Conservation (phyloP, 75 land plant genomes). For the Picea glauca region DNA sequence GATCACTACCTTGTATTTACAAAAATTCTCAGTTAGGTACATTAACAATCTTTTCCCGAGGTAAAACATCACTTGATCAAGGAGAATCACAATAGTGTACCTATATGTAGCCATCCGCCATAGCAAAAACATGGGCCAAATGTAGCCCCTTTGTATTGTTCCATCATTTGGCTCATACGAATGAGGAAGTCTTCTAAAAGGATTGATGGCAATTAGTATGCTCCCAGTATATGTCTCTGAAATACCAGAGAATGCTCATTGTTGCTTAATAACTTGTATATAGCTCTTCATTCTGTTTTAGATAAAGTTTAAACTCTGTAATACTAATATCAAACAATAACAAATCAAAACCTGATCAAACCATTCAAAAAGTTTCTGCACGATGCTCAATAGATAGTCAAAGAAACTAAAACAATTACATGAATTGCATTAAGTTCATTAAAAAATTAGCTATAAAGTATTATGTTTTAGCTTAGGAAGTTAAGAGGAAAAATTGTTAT, state of each 20-base stretch:
- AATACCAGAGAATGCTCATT: not conserved
- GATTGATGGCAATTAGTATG: too few relatives aligned
- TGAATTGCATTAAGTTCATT: conserved; percentile 97
- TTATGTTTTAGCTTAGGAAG: too few relatives aligned
- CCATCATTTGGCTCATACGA: conserved; percentile 52
- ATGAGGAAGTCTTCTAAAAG: too few relatives aligned
- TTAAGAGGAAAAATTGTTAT: too few relatives aligned
- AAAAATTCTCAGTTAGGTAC: not conserved
- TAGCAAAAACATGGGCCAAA: conserved; percentile 39
- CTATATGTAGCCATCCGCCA: conserved; percentile 41
- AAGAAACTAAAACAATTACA: conserved; percentile 45
- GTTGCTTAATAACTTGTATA: not conserved
- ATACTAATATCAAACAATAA: too few relatives aligned
- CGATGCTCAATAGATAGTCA: not conserved
- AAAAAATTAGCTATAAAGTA: too few relatives aligned
- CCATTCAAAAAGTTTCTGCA: not conserved
- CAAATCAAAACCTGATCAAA: not conserved
- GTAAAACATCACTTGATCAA: not conserved
- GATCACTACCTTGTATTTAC: conserved; percentile 35
- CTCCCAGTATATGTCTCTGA: conserved; percentile 44
- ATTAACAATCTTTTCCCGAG: too few relatives aligned
- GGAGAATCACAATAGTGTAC: conserved; percentile 4
- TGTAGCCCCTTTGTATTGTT: conserved; percentile 42
- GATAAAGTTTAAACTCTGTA: too few relatives aligned
- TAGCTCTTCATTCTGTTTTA: not conserved